Evolutionary conservation across 2,329 filamentous ascomycete species (phyloP), one percentile per base, ranked within the genome.

Genomic region (Bipolaris gigantea): DNA sequence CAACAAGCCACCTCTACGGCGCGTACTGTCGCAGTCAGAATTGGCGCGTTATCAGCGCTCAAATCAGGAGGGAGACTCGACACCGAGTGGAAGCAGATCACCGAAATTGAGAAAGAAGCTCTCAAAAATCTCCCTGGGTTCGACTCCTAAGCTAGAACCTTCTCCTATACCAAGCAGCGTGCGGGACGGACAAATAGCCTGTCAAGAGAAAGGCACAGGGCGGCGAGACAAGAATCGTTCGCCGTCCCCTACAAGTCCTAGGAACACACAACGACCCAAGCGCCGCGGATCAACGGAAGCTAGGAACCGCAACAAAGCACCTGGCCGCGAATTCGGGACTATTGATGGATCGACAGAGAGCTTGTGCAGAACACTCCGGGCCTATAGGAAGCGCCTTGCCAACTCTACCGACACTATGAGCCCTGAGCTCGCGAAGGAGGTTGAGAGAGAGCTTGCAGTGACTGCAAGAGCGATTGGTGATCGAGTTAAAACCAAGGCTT

Each of bases 21-120:
- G 90, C 50, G 89, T 99, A 8, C 80, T 97, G 30, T 96, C 92
- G 1, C 91, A 89, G 64, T 87, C 89, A 0, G 93, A 97, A 66
- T 78, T 97, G 36, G 89, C 91, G 8, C 90, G 92, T 56, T 92
- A 96, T 48, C 80, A 83, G 58, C 77, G 79, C 48, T 76, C 79
- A 16, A 77, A 79, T n/a, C 74, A 79, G 15, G 70, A 72, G 16
- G 65, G 65, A 23, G 57, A 58, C 30, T 54, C 58, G 4, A 71
- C 71, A 5, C 73, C 71, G 5, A 74, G 76, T 5, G 75, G 78
- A n/a, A 77, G 75, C 38, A 72, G 59, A 56, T 75, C 83, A 1
- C 80, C 80, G 5, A 78, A 80, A 41, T 61, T 85, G n/a, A 79
- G 79, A 23, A 83, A 80, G 60, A 82, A 82, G 62, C 65, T 79